These are phyloP conservation scores for Alternaria ventricosa DNA, from an alignment of 2,329 filamentous ascomycete genomes.

Conservation along the genomic window DNA sequence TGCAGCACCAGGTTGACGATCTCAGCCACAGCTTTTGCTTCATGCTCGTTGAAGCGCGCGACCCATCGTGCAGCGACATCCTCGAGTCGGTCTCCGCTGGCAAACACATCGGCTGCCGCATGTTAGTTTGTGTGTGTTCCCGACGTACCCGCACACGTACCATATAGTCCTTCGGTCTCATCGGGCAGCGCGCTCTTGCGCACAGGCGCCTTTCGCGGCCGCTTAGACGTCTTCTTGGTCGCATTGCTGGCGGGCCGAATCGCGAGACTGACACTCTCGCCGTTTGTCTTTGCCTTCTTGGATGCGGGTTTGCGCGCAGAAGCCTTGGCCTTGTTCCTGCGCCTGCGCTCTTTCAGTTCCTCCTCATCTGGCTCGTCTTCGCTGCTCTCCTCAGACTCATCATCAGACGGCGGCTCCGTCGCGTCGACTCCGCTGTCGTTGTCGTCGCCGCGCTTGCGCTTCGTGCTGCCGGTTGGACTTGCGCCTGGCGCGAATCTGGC, in stretches of 20 bases:
- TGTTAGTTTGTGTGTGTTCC: slow-evolving; percentile 27
- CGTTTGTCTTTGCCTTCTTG: slow-evolving; percentile 64
- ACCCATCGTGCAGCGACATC: slow-evolving; percentile 66
- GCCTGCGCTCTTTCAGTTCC: slow-evolving; percentile 45
- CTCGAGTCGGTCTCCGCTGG: slow-evolving; percentile 60
- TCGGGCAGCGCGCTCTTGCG: slow-evolving; percentile 58
- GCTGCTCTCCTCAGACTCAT: slow-evolving; percentile 41
- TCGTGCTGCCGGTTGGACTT: slow-evolving; percentile 39
- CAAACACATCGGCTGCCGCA: slow-evolving; percentile 64
- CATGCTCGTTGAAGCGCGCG: slow-evolving; percentile 61
- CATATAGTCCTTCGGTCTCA: slow-evolving; percentile 64
- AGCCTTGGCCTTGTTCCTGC: slow-evolving; percentile 40
- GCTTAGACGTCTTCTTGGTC: slow-evolving; percentile 51
- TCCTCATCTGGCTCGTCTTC: slow-evolving; percentile 50
- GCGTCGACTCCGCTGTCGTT: slow-evolving; percentile 40
- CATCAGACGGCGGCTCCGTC: slow-evolving; percentile 33
- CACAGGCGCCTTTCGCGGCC: slow-evolving; percentile 56
- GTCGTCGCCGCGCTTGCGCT: slow-evolving; percentile 46
- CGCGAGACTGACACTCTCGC: slow-evolving; percentile 59
- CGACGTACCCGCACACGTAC: slow-evolving; percentile 40
- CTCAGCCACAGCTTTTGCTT: slow-evolving; percentile 62
- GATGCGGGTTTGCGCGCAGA: slow-evolving; percentile 49
- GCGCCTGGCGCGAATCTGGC: slow-evolving; percentile 40
- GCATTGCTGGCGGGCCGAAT: slow-evolving; percentile 56
- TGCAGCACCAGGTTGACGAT: slow-evolving; percentile 68